phyloP scores from a whole-genome alignment of 768 basidiomycete genomes.

The Leccinum broughii region DNA sequence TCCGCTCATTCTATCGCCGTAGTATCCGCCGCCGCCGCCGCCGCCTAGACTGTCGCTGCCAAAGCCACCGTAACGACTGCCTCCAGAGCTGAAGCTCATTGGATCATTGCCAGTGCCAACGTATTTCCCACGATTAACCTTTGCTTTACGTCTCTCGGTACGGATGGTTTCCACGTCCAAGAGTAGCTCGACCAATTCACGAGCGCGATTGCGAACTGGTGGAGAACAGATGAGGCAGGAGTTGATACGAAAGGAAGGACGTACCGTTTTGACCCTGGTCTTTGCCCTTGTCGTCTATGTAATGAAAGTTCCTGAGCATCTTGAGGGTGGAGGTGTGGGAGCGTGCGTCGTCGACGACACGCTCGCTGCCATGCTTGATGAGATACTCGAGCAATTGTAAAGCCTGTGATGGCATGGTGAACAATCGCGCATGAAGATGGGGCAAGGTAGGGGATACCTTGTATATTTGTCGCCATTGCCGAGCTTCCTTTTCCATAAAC shows the following conservation, averaged over 20 bases:
- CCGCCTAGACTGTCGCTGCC: conserved; percentile 51
- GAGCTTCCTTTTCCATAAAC: conserved; percentile 98
- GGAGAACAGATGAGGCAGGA: not conserved
- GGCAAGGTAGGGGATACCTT: conserved; percentile 53
- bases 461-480: conserved; percentile 99
- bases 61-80: conserved; percentile 69
- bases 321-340: conserved; percentile 94
- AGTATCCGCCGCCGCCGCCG: conserved; percentile 39
- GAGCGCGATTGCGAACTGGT: conserved; percentile 90
- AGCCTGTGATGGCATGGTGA: conserved; percentile 49
- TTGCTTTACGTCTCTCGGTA: conserved; percentile 87
- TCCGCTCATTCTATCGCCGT: conserved; percentile 43
- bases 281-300: conserved; percentile 98
- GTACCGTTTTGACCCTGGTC: conserved; percentile 98
- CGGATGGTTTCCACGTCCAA: conserved; percentile 91
- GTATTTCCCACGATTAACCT: conserved; percentile 88
- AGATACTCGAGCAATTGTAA: conserved; percentile 94
- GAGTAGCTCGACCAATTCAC: conserved; percentile 89
- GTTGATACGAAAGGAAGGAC: conserved; percentile 6
- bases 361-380: conserved; percentile 94
- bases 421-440: not conserved
- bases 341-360: conserved; percentile 96
- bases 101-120: conserved; percentile 83
- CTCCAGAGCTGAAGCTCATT: conserved; percentile 57
- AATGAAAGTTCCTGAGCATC: conserved; percentile 97